Evolutionary conservation across 495 filamentous ascomycete genomes (phyloP).

Genomic region (Podospora anserina): DNA sequence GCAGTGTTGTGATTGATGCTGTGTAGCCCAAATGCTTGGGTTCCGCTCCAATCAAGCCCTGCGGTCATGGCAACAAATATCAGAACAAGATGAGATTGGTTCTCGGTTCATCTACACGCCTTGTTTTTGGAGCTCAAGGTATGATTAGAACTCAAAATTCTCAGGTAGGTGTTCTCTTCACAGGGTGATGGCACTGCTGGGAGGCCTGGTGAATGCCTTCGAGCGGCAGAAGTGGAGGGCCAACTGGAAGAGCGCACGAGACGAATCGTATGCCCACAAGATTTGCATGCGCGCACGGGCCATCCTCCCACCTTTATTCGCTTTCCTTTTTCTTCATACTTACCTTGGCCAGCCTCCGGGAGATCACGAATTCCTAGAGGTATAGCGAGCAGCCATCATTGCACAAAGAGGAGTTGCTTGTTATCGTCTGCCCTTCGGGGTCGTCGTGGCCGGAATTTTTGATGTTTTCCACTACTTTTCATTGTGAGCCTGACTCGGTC

Average conservation of each 20-base stretch:
- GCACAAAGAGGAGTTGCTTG: constrained; percentile 29
- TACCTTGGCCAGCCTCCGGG: constrained; percentile 30
- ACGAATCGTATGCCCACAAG: background rate
- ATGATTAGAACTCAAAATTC: background rate
- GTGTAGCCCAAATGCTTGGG: background rate
- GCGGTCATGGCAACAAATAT: background rate
- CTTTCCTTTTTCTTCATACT: constrained; percentile 33
- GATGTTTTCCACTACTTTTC: constrained; percentile 23
- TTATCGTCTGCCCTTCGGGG: constrained; percentile 35
- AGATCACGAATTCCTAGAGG: constrained; percentile 28
- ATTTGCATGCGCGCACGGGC: background rate
- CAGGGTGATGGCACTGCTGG: no score
- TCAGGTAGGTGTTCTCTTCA: no score
- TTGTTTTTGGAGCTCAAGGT: background rate
- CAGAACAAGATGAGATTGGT: background rate
- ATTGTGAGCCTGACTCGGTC: constrained; percentile 19
- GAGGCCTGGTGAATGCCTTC: no score
- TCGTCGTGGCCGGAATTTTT: constrained; percentile 37
- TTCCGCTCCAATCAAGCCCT: background rate
- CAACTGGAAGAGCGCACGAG: background rate
- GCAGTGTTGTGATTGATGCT: background rate
- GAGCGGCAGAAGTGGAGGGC: no score
- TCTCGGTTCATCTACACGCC: background rate
- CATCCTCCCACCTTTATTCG: constrained; percentile 8
- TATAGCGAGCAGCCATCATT: constrained; percentile 31